Evolutionary conservation across 2,329 filamentous ascomycete genomes (phyloP), one percentile per base, ranked within the genome.

Genomic region (Aspergillus hortae): DNA sequence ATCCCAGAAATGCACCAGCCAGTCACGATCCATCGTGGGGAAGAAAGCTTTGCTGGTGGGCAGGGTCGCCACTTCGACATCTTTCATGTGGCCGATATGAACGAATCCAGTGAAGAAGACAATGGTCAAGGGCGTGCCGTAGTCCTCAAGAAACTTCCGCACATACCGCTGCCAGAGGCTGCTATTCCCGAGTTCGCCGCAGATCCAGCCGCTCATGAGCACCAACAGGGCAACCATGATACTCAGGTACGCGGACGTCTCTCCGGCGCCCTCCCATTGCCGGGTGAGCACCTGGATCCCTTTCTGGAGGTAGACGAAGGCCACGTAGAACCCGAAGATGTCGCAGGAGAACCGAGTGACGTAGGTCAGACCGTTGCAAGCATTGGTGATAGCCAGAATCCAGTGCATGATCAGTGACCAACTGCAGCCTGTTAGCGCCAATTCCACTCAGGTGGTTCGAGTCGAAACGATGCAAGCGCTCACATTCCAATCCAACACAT

Each of bases 311-410:
- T 95, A 95, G 70, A 95, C 92, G 66, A 89, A 91, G 51, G 90
- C 90, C 44, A 95, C 90, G 67, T 95, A 95, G 74, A 95, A 95
- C 46, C 90, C 91, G 60, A 96, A 95, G 63, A 92, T 94, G 69
- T 96, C 91, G 73, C 91, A 95, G 21, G 90, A 90, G 67, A 96
- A 96, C 12, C 90, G 82, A 1, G 91, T 96, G 19, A 96, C 90
- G 70, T 92, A 95, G 64, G 85, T 86, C n/a, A 96, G 78, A 63
- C 81, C 88, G 71, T 95, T 94, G 76, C 91, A 95, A 1, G 89
- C 85, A 68, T 96, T 96, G 10, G 88, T 89, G 51, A 90, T 77
- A 45, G 90, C 90, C 17, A 95, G 80, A 40, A 90, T 76, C 87
- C 88, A 92, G 72, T 95, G 90, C 73, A 95, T 86, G 21, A 92